Evolutionary conservation across 106 monocot species (phyloP), one percentile per base, ranked within the genome.

Genomic region (Dendrobium nobile): DNA sequence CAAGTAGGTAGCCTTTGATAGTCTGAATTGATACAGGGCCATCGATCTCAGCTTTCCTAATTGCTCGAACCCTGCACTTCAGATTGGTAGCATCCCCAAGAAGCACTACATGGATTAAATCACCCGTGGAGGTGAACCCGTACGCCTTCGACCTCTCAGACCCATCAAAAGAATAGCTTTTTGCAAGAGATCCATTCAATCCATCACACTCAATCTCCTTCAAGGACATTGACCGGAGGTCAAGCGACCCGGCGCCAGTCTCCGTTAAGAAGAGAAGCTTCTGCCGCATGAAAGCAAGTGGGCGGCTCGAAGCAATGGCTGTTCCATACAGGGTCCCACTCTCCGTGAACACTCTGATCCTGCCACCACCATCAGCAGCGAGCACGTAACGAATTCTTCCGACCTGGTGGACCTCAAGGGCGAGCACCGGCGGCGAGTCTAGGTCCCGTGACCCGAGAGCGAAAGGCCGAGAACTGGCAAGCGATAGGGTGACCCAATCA

Each of bases 141-240:
- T 98, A 98, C 0, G 98, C 98, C 78, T 98, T 98, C 1, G 87
- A 84, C 68, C 88, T 86, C 81, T 98, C 98, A 1, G 79, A 84
- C 18, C 78, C 79, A 77, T 94, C 94, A 73, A 98, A 95, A 9
- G 91, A 78, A 82, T 91, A 98, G 78, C 79, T 82, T 67, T 79
- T 87, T 19, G 84, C 86, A 28, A 80, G 26, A 9, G 92, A 89
- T 17, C 92, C 92, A 78, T 98, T 98, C 27, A 98, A 81, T 37
- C 98, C 98, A 79, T 92, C 92, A 81, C 98, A 98, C 3, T 88
- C 87, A 2, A 79, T 86, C 80, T 98, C 98, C 68, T 79, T 84
- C 73, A 95, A 84, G 1, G 77, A 55, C 94, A 98, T 94, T 7
- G 92, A 85, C 51, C 94, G 81, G 20, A 98, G 79, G 67, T 98